Evolutionary conservation across 441 rosid genomes (phyloP).

Genomic region (Biscutella auriculata): DNA sequence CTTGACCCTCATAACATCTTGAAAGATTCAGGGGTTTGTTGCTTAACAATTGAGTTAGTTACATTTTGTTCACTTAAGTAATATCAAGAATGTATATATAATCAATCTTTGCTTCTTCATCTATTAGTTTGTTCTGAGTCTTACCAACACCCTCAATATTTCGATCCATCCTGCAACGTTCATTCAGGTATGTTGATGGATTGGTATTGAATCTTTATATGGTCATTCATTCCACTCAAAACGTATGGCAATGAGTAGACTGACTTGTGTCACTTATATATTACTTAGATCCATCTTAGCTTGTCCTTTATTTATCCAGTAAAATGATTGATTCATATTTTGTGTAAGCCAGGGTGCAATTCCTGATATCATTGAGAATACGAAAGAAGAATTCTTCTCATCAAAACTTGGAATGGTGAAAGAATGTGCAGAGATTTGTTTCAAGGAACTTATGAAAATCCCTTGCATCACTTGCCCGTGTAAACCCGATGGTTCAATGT

Average conservation of each 20-base stretch:
- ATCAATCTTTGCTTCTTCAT: neutral
- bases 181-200: constrained; percentile 28
- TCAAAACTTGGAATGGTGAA: constrained; percentile 2
- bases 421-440: constrained; percentile 24
- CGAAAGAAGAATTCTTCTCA: constrained; percentile 25
- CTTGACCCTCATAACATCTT: constrained; percentile 26
- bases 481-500: constrained; percentile 30
- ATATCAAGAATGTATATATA: constrained; percentile 1
- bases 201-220: neutral
- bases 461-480: constrained; percentile 29
- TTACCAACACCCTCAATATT: constrained; percentile 19
- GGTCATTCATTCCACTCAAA: too few relatives aligned
- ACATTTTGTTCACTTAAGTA: neutral
- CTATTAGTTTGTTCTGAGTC: constrained; percentile 22
- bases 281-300: too few relatives aligned
- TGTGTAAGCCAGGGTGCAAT: constrained; percentile 23
- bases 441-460: constrained; percentile 18
- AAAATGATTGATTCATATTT: too few relatives aligned
- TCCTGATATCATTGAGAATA: constrained; percentile 31
- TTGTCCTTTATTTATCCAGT: too few relatives aligned
- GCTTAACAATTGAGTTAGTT: neutral
- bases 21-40: constrained; percentile 26
- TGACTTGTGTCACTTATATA: too few relatives aligned
- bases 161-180: constrained; percentile 30
- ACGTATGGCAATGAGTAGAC: too few relatives aligned